Evolutionary conservation across 176 grass and related monocot genomes (phyloP), one percentile per base, ranked within the genome.

Genomic region (Ensete glaucum): DNA sequence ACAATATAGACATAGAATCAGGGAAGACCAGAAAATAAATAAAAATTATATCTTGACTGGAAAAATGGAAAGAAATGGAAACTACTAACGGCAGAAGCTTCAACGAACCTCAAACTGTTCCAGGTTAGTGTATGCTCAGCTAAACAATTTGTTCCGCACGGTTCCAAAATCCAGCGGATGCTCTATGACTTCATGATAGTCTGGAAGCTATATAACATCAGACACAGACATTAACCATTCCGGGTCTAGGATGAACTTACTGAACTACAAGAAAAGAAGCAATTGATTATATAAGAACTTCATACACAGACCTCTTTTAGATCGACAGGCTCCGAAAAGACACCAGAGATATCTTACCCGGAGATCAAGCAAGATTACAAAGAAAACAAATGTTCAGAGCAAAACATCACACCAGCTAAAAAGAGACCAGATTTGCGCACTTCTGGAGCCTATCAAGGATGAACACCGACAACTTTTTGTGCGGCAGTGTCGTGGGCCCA

Each of bases 31-130:
- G 15, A n/a, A 11, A 69, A 69, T 50, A 50, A 50, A 50, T 50
- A n/a, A 14, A 49, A 48, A 8, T 9, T 10, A 68, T 13, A 12
- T 69, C 2, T 17, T 69, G 26, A 5, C 3, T 9, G 14, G 23
- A 66, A 12, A 29, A 66, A 27, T 34, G 3, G 11, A 67, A 67
- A 67, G 21, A 67, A 34, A 34, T 8, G 64, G n/a, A 34, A 22
- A 43, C 24, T 64, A 64, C 9, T 64, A 2, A 5, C 65, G 6
- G 34, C 26, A 16, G 1, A 20, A 70, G 51, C 9, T 50, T 11
- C 14, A 20, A 87, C 81, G 48, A 83, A 87, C 85, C 85, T 87
- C 85, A 83, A 87, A 87, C 77, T 81, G 77, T 73, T 87, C 85
- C 73, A 83, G 64, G 58, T 65, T 81, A 68, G 48, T 27, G 66